Base-by-base conservation (phyloP, 495 filamentous ascomycete species). In the Neurospora sp. region DNA sequence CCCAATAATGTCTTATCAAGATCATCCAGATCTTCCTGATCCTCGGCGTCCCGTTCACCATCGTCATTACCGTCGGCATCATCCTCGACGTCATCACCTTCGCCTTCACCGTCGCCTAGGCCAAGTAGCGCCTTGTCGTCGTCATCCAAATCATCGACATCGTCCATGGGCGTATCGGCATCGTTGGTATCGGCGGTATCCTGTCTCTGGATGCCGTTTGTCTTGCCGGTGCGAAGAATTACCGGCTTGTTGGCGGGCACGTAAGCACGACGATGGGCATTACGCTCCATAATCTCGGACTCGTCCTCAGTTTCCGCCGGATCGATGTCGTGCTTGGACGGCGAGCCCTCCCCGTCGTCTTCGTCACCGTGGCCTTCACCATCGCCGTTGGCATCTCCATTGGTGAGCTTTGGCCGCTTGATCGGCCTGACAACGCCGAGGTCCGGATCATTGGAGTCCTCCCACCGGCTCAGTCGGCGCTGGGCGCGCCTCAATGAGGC, bases 391-490 rank as follows among this genome's bases (percentile, higher is more conserved):
- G 71, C 74, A 48, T 20, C 40, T 70, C 75, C 75, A 69, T 75
- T 69, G 12, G 71, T 17, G 61, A 72, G 68, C 79, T 79, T 80
- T 16, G 79, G 72, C 70, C 80, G 79, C 76, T 86, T 87, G 20
- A 74, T 71, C 7, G 81, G 79, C 20, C 77, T 74, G 71, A 87
- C 80, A 40, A 87, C 80, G 4, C 85, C 84, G 2, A 86, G 76
- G 20, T 82, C 80, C 2, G 82, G 78, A 39, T 80, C 87, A 42
- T 85, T 84, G 40, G 87, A 83, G 61, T 81, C 82, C 69, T 91
- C 89, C 92, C 92, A 94, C 35, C 93, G 88, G 71, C 88, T 84
- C n/a, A 97, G 85, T 71, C 93, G 85, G 31, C 93, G 86, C 12
- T 85, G 80, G 1, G 88, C 86, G 70, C 94, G 88, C 68, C 93